A percentile compares a stretch with the other conserved stretches of the same genome.
These are phyloP conservation scores for Friedmanniomyces simplex DNA, from an alignment of 495 filamentous ascomycete species.

Conservation along the genomic window DNA sequence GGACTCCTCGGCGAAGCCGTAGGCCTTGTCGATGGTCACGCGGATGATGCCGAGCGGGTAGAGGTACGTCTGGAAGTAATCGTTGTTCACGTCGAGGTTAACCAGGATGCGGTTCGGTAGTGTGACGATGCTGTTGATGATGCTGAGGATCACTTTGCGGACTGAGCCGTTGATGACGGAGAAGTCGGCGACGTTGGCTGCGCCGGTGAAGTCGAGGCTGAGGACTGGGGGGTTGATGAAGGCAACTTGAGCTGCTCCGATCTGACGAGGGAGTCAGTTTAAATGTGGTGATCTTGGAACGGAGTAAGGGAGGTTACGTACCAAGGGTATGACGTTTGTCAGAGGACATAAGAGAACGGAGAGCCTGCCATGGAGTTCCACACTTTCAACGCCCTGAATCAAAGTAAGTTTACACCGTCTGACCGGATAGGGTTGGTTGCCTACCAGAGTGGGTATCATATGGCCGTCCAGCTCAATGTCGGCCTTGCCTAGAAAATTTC, in stretches of 20 bases:
- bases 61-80: conserved; percentile 37
- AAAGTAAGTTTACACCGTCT: neutral
- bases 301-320: conserved; percentile 9
- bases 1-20: conserved; percentile 21
- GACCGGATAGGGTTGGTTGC: neutral
- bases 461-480: conserved; percentile 35
- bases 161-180: conserved; percentile 29
- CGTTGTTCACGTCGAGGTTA: conserved; percentile 33
- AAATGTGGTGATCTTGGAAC: neutral
- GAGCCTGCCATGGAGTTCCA: conserved; percentile 35
- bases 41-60: conserved; percentile 33
- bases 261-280: conserved; percentile 19
- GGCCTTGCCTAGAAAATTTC: conserved; percentile 7
- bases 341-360: conserved; percentile 33
- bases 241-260: conserved; percentile 35
- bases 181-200: conserved; percentile 33
- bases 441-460: conserved; percentile 34
- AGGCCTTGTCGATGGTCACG: conserved; percentile 33
- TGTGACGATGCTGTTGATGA: conserved; percentile 34
- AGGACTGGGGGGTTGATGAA: conserved; percentile 37
- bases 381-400: conserved; percentile 33
- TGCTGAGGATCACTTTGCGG: conserved; percentile 29
- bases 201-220: conserved; percentile 35
- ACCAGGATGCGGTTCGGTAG: conserved; percentile 37
- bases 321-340: conserved; percentile 34